Base-by-base conservation (phyloP, 805 yeast genomes). In the Suhomyces prunicola region DNA sequence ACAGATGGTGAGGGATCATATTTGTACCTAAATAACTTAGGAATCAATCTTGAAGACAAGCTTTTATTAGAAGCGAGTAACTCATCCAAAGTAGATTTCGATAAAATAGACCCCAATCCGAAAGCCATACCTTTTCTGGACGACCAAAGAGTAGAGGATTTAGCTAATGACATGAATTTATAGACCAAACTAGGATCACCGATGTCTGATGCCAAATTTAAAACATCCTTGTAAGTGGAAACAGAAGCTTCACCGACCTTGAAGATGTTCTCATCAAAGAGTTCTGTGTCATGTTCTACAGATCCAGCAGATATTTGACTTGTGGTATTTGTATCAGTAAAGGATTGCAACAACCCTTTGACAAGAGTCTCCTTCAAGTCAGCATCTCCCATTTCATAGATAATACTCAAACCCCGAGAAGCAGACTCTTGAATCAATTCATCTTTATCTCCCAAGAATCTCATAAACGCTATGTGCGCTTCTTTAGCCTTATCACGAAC, bases 171-270 rank as follows among this genome's bases (percentile, higher is more conserved):
- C 97, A 93, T 90, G 66, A 93, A 93, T 64, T 90, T 89, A 70
- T 93, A 93, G 4, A 93, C 97, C 58, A 93, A 79, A 58, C 94
- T 82, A 12, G 98, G 97, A 68, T 93, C 97, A 27, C 98, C 98
- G 8, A 91, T 96, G 64, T 93, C 99, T 1, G 94, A 84, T 0
- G 99, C 97, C 48, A 93, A 74, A 60, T 77, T 88, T 60, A 93
- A 75, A 29, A 93, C 89, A 68, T 93, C 99, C 61, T 87, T 89
- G 66, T 93, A 93, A 0, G 98, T 92, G 0, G 96, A 88, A 3
- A 93, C 84, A 0, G 96, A 88, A 1, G 93, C 91, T 56, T 88
- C 94, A 46, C 86, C 87, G 0, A 97, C 89, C 48, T 81, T 86
- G 60, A 93, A 70, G 4, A 83, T 77, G 39, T 96, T 97, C 1